Base-by-base conservation (phyloP, 345 rosid genomes). In the Ceriops tagal region DNA sequence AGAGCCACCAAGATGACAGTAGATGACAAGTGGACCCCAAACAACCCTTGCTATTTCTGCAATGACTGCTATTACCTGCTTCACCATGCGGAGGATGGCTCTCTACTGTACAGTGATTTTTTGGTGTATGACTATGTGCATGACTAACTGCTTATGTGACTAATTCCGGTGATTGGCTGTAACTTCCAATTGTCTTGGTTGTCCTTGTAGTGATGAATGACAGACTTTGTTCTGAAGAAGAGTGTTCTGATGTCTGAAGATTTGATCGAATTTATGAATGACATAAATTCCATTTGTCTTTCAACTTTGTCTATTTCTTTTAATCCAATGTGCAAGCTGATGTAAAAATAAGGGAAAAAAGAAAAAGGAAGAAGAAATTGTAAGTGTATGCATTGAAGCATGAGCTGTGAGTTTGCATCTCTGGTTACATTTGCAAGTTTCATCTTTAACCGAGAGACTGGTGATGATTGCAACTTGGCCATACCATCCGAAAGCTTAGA, bases 1-100 rank as follows among this genome's bases (percentile, higher is more conserved):
- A 81, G 86, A 79, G 96, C 92, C 26, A 64, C 83, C 0, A 88
- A 82, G 76, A 77, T 88, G 68, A 85, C 83, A 0, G 69, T 81
- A 26, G 89, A 95, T 57, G 85, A 89, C 81, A 89, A 84, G 69
- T 87, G 92, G 96, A 87, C 92, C 5, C 62, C 62, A 26, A 83
- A 83, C 75, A 95, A 84, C 72, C 89, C 92, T 53, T 88, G 96
- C 82, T 87, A 87, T 69, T 89, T 88, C 77, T 92, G 99, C 63
- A 83, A 84, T 65, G 71, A 78, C 62, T 95, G 99, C 80, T 88
- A 79, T 64, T 79, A 77, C 58, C 85, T 80, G 62, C 85, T 93
- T 71, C 96, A 86, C 79, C 77, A 83, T 62, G 75, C 78, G 3
- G 67, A 73, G 56, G 72, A 82, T 63, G 80, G 74, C 8, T 59